These are phyloP conservation scores for Tulasnella sp. DNA, from an alignment of 768 basidiomycete genomes.

Conservation along the genomic window DNA sequence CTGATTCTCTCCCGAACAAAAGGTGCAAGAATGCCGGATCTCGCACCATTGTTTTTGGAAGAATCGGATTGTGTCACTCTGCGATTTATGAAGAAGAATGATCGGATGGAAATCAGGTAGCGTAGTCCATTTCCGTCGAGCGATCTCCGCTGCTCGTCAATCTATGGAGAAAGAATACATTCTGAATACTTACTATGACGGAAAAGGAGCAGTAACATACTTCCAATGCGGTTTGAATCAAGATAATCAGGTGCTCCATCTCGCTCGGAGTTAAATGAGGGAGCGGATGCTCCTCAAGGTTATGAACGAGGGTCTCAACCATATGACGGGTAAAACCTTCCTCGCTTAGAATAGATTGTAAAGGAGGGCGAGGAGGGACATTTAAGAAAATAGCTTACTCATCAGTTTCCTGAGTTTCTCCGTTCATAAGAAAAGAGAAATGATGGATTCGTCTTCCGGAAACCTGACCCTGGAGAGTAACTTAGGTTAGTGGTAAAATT, in stretches of 20 bases:
- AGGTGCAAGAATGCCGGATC: slow-evolving; percentile 5
- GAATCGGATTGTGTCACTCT: slow-evolving; percentile 24
- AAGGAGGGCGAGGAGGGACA: too few species aligned
- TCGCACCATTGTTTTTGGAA: neutral
- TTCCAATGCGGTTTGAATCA: slow-evolving; percentile 80
- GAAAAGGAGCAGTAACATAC: slow-evolving; percentile 30
- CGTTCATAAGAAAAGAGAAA: too few species aligned
- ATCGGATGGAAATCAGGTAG: slow-evolving; percentile 84
- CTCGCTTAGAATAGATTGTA: too few species aligned
- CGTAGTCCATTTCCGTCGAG: slow-evolving; percentile 86
- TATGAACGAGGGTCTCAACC: slow-evolving; percentile 47
- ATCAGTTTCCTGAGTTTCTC: too few species aligned
- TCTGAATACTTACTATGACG: neutral
- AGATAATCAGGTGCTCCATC: slow-evolving; percentile 65
- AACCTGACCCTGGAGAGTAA: too few species aligned
- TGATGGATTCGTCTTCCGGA: too few species aligned
- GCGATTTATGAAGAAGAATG: slow-evolving; percentile 73
- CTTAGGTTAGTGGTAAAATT: too few species aligned
- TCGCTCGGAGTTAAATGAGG: slow-evolving; percentile 68
- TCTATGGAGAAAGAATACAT: slow-evolving; percentile 33
- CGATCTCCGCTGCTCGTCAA: slow-evolving; percentile 81
- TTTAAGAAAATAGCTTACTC: too few species aligned
- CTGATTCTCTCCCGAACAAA: slow-evolving; percentile 53
- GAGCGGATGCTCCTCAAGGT: slow-evolving; percentile 47
- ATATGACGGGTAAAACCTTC: slow-evolving; percentile 47